phyloP scores from a whole-genome alignment of 75 land plant genomes.

The Sequoia sempervirens region DNA sequence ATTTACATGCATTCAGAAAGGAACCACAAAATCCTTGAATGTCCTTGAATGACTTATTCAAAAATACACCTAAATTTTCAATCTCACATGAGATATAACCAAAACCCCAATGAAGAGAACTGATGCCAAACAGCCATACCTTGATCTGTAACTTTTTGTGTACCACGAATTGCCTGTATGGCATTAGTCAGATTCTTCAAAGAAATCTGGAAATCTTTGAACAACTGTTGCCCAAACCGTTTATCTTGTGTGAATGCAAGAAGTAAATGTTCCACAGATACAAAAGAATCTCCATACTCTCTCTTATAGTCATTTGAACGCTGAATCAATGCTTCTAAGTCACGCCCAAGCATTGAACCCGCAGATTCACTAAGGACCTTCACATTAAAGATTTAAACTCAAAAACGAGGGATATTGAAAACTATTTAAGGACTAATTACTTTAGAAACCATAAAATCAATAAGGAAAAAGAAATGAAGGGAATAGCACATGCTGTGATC shows the following conservation, averaged over 20 bases:
- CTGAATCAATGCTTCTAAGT: conserved; percentile 67
- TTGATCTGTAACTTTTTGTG: conserved; percentile 86
- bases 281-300: conserved; percentile 78
- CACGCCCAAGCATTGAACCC: conserved; percentile 77
- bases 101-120: neutral
- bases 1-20: neutral
- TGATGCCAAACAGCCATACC: conserved; percentile 31
- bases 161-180: conserved; percentile 67
- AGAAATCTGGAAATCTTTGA: conserved; percentile 71
- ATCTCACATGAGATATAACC: neutral
- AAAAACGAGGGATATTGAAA: neutral
- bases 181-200: conserved; percentile 63
- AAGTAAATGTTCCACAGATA: conserved; percentile 89
- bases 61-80: neutral
- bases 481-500: neutral
- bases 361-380: conserved; percentile 80
- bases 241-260: conserved; percentile 65
- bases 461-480: neutral
- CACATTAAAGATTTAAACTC: neutral
- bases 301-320: conserved; percentile 64
- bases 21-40: neutral
- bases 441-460: neutral
- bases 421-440: neutral
- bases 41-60: neutral
- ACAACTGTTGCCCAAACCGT: conserved; percentile 84